These are phyloP conservation scores for Begonia masoniana DNA, from an alignment of 306 rosid genomes.

Conservation along the genomic window DNA sequence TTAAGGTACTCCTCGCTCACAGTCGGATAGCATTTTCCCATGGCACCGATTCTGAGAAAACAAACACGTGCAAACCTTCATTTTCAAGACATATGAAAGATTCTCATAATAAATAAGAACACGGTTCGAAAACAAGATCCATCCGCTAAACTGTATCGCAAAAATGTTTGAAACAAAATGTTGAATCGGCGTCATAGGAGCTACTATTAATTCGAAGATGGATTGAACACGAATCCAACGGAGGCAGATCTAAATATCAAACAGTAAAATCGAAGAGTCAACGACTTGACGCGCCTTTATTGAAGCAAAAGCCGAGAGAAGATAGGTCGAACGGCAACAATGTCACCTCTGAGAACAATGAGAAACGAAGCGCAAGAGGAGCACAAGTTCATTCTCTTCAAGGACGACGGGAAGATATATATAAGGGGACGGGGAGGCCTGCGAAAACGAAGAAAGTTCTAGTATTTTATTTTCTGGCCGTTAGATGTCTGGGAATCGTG, in stretches of 20 bases:
- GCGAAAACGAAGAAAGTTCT: constrained; percentile 7
- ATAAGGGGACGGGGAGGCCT: not conserved
- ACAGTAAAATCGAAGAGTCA: not conserved
- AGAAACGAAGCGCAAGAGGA: not conserved
- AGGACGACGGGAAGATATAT: not conserved
- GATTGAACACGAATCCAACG: not conserved
- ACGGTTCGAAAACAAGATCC: not conserved
- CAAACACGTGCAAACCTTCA: not conserved
- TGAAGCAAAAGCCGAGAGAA: not conserved
- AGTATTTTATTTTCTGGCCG: not conserved
- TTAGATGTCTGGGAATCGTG: not conserved
- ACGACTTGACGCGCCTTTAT: not conserved
- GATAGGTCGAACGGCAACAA: not conserved
- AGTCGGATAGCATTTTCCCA: constrained; percentile 79
- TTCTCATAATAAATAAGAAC: not conserved
- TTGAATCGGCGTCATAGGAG: not conserved
- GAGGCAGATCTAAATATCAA: not conserved
- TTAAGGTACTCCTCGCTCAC: constrained; percentile 66
- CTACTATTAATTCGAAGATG: too few relatives aligned
- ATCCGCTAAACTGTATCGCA: not conserved
- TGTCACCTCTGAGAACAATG: too few relatives aligned
- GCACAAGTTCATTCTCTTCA: not conserved
- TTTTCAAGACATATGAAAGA: not conserved
- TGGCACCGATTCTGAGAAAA: constrained; percentile 9
- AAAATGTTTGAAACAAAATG: not conserved